These are phyloP conservation scores for Pyrus betulifolia DNA, from an alignment of 306 rosid genomes.

Conservation along the genomic window DNA sequence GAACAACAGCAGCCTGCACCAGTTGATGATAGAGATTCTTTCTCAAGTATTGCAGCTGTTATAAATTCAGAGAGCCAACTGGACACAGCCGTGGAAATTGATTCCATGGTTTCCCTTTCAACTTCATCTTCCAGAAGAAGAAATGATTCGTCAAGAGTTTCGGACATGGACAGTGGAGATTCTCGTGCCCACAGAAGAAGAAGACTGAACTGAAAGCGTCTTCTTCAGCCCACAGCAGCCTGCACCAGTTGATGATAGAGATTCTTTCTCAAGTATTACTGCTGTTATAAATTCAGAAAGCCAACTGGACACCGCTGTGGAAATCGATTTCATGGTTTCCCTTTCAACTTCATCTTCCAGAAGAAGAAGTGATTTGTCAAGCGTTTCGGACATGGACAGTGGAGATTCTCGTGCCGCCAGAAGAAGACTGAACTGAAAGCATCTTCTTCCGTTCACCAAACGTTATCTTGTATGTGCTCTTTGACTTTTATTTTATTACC, in stretches of 20 bases:
- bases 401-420: slow-evolving; percentile 88
- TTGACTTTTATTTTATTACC: slow-evolving; percentile 17
- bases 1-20: slow-evolving; percentile 59
- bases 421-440: slow-evolving; percentile 56
- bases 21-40: slow-evolving; percentile 86
- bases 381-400: slow-evolving; percentile 78
- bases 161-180: slow-evolving; percentile 90
- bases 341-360: slow-evolving; percentile 89
- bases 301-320: slow-evolving; percentile 81
- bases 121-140: slow-evolving; percentile 92
- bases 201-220: slow-evolving; percentile 50
- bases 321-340: slow-evolving; percentile 84
- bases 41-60: slow-evolving; percentile 86
- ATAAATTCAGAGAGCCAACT: slow-evolving; percentile 81
- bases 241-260: slow-evolving; percentile 76
- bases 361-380: slow-evolving; percentile 65
- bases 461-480: slow-evolving; percentile 32
- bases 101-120: slow-evolving; percentile 81
- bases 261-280: slow-evolving; percentile 82
- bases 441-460: slow-evolving; percentile 18
- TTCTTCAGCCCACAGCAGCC: too few species aligned
- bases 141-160: slow-evolving; percentile 59
- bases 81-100: slow-evolving; percentile 86
- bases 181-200: slow-evolving; percentile 84
- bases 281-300: slow-evolving; percentile 85